Base-by-base conservation (phyloP, 495 filamentous ascomycete species). In the Neurospora hispaniola region DNA sequence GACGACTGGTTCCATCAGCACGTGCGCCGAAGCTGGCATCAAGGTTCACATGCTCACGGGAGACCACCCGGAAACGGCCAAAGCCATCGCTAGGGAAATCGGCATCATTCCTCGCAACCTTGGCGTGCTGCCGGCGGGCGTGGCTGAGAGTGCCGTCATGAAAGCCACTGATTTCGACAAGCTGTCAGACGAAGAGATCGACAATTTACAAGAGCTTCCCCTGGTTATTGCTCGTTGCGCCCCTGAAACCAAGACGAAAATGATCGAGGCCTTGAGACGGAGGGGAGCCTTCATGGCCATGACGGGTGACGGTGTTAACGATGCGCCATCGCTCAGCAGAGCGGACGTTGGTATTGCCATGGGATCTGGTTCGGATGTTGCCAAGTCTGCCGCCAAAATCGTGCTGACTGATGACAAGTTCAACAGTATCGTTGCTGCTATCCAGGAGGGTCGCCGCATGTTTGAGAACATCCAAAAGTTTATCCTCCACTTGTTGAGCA, bases 371-470 rank as follows among this genome's bases (percentile, higher is more conserved):
- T 94, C 91, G 35, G 94, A 97, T 74, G 94, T 97, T n/a, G 94
- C 94, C 38, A 96, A 94, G 79, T 92, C 91, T 42, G 93, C 93
- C 2, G 90, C 93, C 5, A 93, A 94, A 79, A 94, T 96, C 78
- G 92, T 96, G 12, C 82, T 96, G 27, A 94, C 93, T 0, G 92
- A 96, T 80, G 94, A 96, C 80, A 95, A 97, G 79, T 96, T 96
- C 80, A 90, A 92, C 41, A 89, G 86, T 14, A 94, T 94, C 75
- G 90, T 93, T 4, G 89, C 88, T 31, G 91, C 90, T 7, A 89
- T 93, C 73, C 87, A 89, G 70, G 91, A 94, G 78, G 91, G 91
- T 2, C 81, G 91, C 39, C 83, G 91, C 71, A 87, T 94, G 78
- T 94, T 93, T 78, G 90, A 91, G 75, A 94, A 94, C 75, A 93